Conservation (phyloP, 352 stramenopile genomes). For the Phytophthora uliginosa region DNA sequence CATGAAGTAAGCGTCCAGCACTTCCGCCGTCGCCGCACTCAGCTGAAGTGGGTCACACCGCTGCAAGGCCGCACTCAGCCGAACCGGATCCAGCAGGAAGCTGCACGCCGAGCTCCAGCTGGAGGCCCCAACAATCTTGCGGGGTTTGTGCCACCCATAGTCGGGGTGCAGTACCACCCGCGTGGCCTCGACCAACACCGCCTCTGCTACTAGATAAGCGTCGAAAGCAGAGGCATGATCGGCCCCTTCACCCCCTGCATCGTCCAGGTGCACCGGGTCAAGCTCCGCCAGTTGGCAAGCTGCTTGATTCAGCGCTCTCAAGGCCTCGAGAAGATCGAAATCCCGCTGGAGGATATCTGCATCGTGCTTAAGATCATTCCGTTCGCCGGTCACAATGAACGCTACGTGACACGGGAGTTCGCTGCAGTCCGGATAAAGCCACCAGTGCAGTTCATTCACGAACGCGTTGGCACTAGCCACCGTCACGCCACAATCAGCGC, state of each 20-base stretch:
- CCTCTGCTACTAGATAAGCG: constrained; percentile 67
- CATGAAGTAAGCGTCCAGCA: constrained; percentile 51
- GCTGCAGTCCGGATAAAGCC: constrained; percentile 35
- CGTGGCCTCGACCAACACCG: constrained; percentile 60
- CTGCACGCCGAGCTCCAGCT: constrained; percentile 60
- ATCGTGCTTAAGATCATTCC: not conserved
- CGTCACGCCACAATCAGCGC: constrained; percentile 45
- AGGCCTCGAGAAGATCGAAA: constrained; percentile 32
- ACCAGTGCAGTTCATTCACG: constrained; percentile 34
- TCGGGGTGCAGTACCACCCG: constrained; percentile 56
- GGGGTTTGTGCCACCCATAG: constrained; percentile 46
- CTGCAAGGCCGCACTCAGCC: constrained; percentile 38
- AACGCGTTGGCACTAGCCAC: constrained; percentile 43
- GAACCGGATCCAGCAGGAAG: constrained; percentile 44
- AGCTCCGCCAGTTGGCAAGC: constrained; percentile 29
- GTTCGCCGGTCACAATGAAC: constrained; percentile 13
- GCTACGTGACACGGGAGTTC: constrained; percentile 40
- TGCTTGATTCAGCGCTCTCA: constrained; percentile 27
- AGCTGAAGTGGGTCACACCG: constrained; percentile 10
- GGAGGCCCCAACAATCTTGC: constrained; percentile 64
- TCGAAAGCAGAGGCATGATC: constrained; percentile 55
- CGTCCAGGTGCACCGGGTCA: constrained; percentile 15
- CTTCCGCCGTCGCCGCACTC: constrained; percentile 3
- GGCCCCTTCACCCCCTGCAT: constrained; percentile 6
- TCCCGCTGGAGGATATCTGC: constrained; percentile 18